Evolutionary conservation across 805 yeast genomes (phyloP).

Genomic region (Hermanozyma aechmeae): DNA sequence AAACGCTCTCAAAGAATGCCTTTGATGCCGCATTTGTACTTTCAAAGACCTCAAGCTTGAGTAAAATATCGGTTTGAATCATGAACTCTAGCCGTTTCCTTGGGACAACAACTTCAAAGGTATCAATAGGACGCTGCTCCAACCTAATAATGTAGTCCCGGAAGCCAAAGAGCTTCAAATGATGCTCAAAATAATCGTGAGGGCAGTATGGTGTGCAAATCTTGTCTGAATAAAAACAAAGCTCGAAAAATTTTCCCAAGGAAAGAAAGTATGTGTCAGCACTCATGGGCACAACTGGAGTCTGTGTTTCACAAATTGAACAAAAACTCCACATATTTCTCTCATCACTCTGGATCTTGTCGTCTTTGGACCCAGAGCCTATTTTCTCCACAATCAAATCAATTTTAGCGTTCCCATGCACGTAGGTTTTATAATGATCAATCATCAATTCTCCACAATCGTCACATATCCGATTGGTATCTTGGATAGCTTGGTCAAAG

Average conservation of each 20-base stretch:
- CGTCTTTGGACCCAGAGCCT: conserved; percentile 13
- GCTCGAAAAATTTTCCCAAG: conserved; percentile 86
- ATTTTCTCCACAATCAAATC: conserved; percentile 62
- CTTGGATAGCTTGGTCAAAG: conserved; percentile 67
- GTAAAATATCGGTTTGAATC: conserved; percentile 56
- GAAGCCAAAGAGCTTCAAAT: conserved; percentile 75
- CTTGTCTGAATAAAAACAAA: conserved; percentile 81
- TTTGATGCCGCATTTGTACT: conserved; percentile 44
- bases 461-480: conserved; percentile 59
- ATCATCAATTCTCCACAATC: conserved; percentile 68
- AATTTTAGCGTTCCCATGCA: conserved; percentile 77
- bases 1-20: conserved; percentile 64
- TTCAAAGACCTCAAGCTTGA: conserved; percentile 56
- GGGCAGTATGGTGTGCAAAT: too few relatives aligned
- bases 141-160: conserved; percentile 71
- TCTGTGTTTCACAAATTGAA: conserved; percentile 61
- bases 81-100: conserved; percentile 61
- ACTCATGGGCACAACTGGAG: conserved; percentile 76
- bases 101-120: conserved; percentile 76
- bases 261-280: conserved; percentile 86
- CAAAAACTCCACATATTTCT: conserved; percentile 91
- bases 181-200: conserved; percentile 77
- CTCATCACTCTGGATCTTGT: conserved; percentile 29
- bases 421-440: conserved; percentile 81
- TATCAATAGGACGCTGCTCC: conserved; percentile 67